Evolutionary conservation across 1,284 basidiomycete species (phyloP).

Genomic region (Phellopilus nigrolimitatus): DNA sequence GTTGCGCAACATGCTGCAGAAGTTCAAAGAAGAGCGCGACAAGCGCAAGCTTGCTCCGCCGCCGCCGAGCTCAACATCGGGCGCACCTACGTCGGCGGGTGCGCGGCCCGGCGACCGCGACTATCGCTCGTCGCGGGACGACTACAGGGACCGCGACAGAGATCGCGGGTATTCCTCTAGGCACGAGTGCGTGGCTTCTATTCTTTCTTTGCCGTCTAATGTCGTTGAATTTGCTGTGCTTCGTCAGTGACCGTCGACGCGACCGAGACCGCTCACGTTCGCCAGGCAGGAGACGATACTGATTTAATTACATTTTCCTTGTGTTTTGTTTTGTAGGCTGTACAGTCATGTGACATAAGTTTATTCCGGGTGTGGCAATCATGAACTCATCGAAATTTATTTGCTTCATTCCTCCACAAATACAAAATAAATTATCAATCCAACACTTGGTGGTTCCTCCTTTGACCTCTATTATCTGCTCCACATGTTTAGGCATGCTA

Average conservation of each 20-base stretch:
- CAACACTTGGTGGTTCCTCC: no score
- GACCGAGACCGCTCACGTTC: constrained; percentile 78
- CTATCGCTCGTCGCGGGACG: constrained; percentile 51
- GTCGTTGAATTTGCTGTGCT: constrained; percentile 9
- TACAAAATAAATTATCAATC: no score
- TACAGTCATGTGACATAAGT: no score
- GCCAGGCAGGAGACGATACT: constrained; percentile 67
- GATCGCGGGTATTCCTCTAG: constrained; percentile 66
- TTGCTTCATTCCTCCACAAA: no score
- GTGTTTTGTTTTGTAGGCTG: neutral
- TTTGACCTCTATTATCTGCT: no score
- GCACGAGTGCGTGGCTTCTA: constrained; percentile 56
- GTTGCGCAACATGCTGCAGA: constrained; percentile 86
- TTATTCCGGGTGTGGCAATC: no score
- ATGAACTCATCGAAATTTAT: no score
- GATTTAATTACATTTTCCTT: constrained; percentile 23
- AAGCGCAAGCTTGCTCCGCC: constrained; percentile 66
- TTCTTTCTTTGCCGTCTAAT: neutral
- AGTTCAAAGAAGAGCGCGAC: constrained; percentile 85
- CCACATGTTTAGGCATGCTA: no score
- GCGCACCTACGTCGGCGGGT: constrained; percentile 33
- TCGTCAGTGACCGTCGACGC: constrained; percentile 53
- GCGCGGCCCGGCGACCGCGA: constrained; percentile 34
- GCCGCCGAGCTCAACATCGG: constrained; percentile 30
- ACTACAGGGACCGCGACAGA: constrained; percentile 51